A percentile compares a stretch with the other conserved stretches of the same genome.
phyloP scores from a whole-genome alignment of 2,329 filamentous ascomycete genomes.

The Cercospora sp. region DNA sequence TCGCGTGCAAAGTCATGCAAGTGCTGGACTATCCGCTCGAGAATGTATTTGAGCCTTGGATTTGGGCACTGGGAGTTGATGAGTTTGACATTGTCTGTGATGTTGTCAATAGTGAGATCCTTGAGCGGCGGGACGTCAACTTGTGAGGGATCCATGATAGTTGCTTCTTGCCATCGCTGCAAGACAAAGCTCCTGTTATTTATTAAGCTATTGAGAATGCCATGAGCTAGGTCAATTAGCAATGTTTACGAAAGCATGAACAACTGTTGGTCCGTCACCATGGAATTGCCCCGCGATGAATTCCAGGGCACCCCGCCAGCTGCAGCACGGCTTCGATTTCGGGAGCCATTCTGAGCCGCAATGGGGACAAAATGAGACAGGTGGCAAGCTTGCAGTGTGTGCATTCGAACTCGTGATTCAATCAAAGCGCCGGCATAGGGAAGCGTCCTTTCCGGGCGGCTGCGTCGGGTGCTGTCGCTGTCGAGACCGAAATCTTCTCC shows the following conservation, averaged over 20 bases:
- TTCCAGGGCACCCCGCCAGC: not conserved
- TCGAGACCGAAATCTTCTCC: not conserved
- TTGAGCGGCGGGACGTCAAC: conserved; percentile 57
- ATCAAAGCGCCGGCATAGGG: not conserved
- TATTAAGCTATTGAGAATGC: not conserved
- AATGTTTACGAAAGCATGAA: conserved; percentile 20
- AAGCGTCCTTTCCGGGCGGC: not conserved
- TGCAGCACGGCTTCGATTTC: not conserved
- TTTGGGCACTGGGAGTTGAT: conserved; percentile 72
- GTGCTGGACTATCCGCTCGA: conserved; percentile 72
- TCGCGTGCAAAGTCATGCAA: conserved; percentile 81
- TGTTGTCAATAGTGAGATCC: conserved; percentile 76
- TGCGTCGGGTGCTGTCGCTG: not conserved
- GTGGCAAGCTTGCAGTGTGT: not conserved
- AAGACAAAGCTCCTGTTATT: not conserved
- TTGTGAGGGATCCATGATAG: conserved; percentile 47
- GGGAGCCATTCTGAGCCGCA: not conserved
- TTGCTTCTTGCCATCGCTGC: not conserved
- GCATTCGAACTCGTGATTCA: not conserved
- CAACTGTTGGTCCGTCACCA: conserved; percentile 19
- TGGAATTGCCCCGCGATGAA: conserved; percentile 23
- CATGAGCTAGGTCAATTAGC: not conserved
- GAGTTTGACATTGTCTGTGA: conserved; percentile 71
- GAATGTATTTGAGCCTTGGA: conserved; percentile 67
- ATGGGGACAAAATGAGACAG: not conserved